Evolutionary conservation across 495 filamentous ascomycete genomes (phyloP).

Genomic region (Aspergillus nidulans): DNA sequence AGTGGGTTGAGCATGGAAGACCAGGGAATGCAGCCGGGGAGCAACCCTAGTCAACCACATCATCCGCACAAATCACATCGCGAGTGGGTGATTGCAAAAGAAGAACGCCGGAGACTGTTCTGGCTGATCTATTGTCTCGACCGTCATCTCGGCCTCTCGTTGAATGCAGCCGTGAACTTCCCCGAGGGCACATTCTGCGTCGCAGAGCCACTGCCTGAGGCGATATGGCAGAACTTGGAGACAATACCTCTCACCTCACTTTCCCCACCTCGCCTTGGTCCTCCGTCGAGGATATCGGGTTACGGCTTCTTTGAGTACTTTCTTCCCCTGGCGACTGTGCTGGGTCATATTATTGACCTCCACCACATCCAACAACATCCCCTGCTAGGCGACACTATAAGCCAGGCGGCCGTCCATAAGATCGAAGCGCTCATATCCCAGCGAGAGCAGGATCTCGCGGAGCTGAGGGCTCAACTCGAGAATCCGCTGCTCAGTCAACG

Average conservation of each 20-base stretch:
- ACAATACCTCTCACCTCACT: conserved; percentile 1
- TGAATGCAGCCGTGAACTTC: conserved; percentile 3
- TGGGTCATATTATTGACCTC: conserved; percentile 10
- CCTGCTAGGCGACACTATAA: conserved; percentile 1
- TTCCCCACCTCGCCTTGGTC: neutral
- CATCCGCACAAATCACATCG: neutral
- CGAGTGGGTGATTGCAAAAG: conserved; percentile 8
- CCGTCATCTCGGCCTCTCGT: conserved; percentile 7
- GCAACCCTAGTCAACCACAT: neutral
- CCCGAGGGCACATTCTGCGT: conserved; percentile 11
- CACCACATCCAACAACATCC: conserved; percentile 8
- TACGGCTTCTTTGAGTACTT: conserved; percentile 12
- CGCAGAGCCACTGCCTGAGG: conserved; percentile 3
- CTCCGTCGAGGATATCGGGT: conserved; percentile 3
- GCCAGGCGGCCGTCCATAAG: neutral
- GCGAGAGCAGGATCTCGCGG: conserved; percentile 4
- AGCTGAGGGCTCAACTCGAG: conserved; percentile 2
- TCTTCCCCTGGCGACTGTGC: conserved; percentile 7
- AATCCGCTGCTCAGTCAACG: neutral
- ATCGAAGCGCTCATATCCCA: conserved; percentile 8
- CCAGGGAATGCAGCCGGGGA: neutral
- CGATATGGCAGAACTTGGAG: conserved; percentile 4
- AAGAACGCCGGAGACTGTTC: conserved; percentile 8
- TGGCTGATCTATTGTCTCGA: conserved; percentile 11
- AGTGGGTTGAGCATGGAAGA: conserved; percentile 10